Evolutionary conservation across 192 early-diverging fungal genomes (phyloP).

Genomic region (Podila minutissima): DNA sequence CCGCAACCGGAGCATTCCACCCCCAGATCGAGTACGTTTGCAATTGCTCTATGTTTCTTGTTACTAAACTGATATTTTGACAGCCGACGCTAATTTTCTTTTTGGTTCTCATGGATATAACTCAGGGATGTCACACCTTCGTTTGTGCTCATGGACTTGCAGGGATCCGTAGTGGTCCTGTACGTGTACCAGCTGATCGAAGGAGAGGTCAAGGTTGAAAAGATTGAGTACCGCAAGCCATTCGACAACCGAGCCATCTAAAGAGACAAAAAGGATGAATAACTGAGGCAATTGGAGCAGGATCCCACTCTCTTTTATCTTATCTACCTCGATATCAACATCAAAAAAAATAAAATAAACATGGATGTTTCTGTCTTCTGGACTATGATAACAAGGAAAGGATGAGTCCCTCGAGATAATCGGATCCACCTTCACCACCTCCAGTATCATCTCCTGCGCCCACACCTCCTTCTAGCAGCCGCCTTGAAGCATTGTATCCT

Average conservation of each 20-base stretch:
- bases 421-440: conserved; percentile 32
- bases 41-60: conserved; percentile 17
- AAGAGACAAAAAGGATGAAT: neutral
- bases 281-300: too few species aligned
- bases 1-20: conserved; percentile 88
- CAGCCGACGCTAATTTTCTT: neutral
- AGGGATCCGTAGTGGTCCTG: conserved; percentile 74
- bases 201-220: conserved; percentile 93
- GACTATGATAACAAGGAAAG: conserved; percentile 21
- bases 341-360: conserved; percentile 2
- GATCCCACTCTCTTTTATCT: neutral
- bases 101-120: conserved; percentile 1
- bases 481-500: conserved; percentile 11
- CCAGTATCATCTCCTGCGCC: neutral
- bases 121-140: conserved; percentile 78
- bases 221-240: conserved; percentile 86
- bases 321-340: neutral
- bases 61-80: neutral
- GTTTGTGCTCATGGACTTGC: conserved; percentile 97
- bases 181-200: conserved; percentile 96
- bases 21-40: conserved; percentile 50
- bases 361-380: neutral
- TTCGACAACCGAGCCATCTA: conserved; percentile 39
- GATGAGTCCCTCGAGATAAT: conserved; percentile 37
- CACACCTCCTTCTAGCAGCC: neutral